phyloP scores from a whole-genome alignment of 139 green algal species.

The Chlamydomonas eustigma region DNA sequence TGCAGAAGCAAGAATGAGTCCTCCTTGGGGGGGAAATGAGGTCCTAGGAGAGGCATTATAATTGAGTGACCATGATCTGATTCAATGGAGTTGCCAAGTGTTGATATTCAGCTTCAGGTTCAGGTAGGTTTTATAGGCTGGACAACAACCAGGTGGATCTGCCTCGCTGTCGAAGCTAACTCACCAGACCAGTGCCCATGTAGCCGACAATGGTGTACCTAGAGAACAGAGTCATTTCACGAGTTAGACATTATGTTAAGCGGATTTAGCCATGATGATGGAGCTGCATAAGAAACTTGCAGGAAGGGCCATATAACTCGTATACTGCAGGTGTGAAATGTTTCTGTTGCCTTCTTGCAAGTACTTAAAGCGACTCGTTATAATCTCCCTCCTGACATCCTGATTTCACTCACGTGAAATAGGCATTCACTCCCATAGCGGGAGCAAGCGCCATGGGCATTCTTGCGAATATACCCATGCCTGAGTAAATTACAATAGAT shows the following conservation, averaged over 20 bases:
- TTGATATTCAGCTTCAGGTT: no score
- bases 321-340: background rate
- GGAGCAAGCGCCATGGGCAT: conserved; percentile 28
- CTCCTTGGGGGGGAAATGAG: background rate
- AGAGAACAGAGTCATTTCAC: background rate
- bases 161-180: no score
- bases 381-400: no score
- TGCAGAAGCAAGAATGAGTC: background rate
- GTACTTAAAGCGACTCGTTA: no score
- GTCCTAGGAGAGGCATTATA: no score
- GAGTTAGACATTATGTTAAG: background rate
- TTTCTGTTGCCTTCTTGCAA: no score
- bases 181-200: background rate
- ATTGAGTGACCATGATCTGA: background rate
- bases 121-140: no score
- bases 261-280: background rate
- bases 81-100: no score
- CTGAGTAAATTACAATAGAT: no score
- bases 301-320: background rate
- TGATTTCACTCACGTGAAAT: no score
- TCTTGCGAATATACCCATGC: background rate
- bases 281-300: background rate
- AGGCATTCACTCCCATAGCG: conserved; percentile 77
- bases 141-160: conserved; percentile 1
- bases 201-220: conserved; percentile 7